Conservation (phyloP, 768 basidiomycete genomes). For the Boletus eberwhitei region DNA sequence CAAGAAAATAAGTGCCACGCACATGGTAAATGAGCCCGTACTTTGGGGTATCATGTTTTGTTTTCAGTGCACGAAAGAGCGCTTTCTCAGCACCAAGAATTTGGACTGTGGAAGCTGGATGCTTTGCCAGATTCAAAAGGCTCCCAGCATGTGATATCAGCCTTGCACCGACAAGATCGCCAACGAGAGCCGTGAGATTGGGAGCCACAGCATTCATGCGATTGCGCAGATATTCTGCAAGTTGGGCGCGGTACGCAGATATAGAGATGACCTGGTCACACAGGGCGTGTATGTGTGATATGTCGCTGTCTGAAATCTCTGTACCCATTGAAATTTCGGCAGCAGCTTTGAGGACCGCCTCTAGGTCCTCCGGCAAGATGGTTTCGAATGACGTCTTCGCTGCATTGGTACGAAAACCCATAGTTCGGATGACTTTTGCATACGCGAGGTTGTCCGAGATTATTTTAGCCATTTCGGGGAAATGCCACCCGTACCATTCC, state of each 20-base stretch:
- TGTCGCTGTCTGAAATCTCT: constrained; percentile 96
- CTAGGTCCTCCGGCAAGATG: constrained; percentile 96
- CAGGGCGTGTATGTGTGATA: constrained; percentile 92
- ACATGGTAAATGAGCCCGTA: constrained; percentile 99
- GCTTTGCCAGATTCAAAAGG: constrained; percentile 66
- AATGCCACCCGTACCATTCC: constrained; percentile 99
- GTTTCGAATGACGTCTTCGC: constrained; percentile 79
- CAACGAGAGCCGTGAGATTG: constrained; percentile 84
- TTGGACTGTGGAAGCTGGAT: constrained; percentile 76
- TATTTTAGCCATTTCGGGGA: constrained; percentile 99
- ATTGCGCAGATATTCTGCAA: constrained; percentile 95
- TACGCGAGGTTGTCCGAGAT: constrained; percentile 96
- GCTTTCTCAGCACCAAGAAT: constrained; percentile 78
- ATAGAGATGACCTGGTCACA: constrained; percentile 99
- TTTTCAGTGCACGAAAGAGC: constrained; percentile 72
- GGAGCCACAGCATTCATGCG: constrained; percentile 98
- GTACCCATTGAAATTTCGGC: constrained; percentile 99
- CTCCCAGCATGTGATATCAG: constrained; percentile 75
- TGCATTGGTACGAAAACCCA: constrained; percentile 98
- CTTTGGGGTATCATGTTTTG: constrained; percentile 95
- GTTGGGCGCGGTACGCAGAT: constrained; percentile 88
- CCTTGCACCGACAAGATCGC: constrained; percentile 73
- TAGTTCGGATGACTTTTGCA: constrained; percentile 86
- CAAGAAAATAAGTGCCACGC: constrained; percentile 25
- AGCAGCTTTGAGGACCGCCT: constrained; percentile 90